phyloP scores from a whole-genome alignment of 2,329 filamentous ascomycete genomes.

The Epichloe sylvatica region DNA sequence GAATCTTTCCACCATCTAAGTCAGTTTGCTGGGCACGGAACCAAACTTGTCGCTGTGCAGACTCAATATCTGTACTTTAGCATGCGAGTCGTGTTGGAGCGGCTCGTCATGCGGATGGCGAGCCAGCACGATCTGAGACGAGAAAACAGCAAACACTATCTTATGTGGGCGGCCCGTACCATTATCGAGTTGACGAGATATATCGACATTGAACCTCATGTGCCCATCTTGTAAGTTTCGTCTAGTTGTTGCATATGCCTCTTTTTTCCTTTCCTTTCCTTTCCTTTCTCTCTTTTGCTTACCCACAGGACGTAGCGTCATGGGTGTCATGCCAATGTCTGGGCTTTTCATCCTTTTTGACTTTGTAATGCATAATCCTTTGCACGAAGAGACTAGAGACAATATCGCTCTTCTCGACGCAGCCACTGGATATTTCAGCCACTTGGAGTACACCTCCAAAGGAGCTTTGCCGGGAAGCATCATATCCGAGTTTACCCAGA shows the following conservation, averaged over 20 bases:
- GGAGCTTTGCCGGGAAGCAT: conserved; percentile 7
- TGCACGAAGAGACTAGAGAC: conserved; percentile 7
- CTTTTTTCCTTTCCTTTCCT: neutral
- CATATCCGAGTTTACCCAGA: conserved; percentile 3
- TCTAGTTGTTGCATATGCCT: fast-evolving
- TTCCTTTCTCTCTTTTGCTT: neutral
- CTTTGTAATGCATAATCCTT: conserved; percentile 12
- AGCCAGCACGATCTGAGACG: conserved; percentile 6
- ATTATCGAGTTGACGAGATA: conserved; percentile 20
- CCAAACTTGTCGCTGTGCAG: conserved; percentile 12
- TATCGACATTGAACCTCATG: conserved; percentile 20
- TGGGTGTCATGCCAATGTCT: conserved; percentile 8
- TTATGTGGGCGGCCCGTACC: conserved; percentile 18
- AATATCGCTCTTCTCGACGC: conserved; percentile 9
- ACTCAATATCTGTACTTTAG: conserved; percentile 19
- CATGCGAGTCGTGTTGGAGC: conserved; percentile 17
- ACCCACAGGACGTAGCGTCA: conserved; percentile 5
- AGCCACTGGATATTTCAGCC: conserved; percentile 8
- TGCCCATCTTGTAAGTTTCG: conserved; percentile 19
- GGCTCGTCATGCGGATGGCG: conserved; percentile 16
- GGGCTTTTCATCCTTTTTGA: conserved; percentile 13
- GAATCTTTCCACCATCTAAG: conserved; percentile 9
- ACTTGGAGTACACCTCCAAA: conserved; percentile 5
- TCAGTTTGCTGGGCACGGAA: conserved; percentile 7
- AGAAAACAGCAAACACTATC: conserved; percentile 10